Percentiles rank a stretch among this genome's conserved stretches.
phyloP scores from a whole-genome alignment of 192 early-diverging fungal genomes.

The Backusella liffmaniae region DNA sequence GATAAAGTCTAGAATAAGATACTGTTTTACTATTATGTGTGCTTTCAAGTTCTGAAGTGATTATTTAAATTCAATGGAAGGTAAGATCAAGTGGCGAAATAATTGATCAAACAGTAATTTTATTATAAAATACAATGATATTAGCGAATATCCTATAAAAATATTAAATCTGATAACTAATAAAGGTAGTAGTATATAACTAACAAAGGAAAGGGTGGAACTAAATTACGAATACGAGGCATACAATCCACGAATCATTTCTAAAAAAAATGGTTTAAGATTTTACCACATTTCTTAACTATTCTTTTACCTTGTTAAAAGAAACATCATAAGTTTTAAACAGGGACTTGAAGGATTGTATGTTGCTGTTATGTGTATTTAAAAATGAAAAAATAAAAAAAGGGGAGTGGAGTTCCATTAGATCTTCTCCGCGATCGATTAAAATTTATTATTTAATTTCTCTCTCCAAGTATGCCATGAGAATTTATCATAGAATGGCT shows the following conservation, averaged over 20 bases:
- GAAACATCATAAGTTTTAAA: neutral
- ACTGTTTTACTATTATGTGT: neutral
- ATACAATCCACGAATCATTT: neutral
- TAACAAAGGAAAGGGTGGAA: neutral
- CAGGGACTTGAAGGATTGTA: neutral
- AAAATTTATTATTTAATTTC: neutral
- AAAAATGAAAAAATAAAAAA: neutral
- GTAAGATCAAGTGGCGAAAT: neutral
- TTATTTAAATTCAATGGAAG: neutral
- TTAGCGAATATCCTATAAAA: neutral
- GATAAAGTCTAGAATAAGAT: neutral
- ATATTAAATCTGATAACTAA: neutral
- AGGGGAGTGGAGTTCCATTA: neutral
- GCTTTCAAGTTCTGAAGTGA: neutral
- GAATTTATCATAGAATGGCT: neutral
- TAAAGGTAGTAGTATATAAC: neutral
- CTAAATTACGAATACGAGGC: neutral
- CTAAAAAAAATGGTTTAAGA: neutral
- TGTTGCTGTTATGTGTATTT: neutral
- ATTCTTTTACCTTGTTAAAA: neutral
- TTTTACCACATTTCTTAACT: neutral
- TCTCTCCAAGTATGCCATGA: neutral
- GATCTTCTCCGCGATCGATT: neutral
- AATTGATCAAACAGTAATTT: neutral
- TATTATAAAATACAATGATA: neutral